A percentile compares a stretch with the other conserved stretches of the same genome.
Evolutionary conservation across 1,284 basidiomycete genomes (phyloP).

Genomic region (Ganoderma sinense): DNA sequence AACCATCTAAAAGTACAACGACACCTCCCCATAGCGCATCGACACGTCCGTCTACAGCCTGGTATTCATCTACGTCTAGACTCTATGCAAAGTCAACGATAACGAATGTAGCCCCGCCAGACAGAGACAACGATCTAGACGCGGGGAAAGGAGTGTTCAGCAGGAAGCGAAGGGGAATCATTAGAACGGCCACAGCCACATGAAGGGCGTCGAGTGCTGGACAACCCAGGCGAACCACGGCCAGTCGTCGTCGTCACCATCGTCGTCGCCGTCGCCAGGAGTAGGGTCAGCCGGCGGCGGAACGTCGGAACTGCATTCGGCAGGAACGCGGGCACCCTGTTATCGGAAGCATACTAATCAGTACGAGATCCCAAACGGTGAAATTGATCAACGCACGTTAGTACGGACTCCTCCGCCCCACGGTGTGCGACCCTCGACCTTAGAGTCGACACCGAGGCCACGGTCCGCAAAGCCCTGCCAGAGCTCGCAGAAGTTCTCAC

Average conservation of each 20-base stretch:
- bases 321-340: conserved; percentile 19
- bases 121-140: background rate
- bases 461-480: conserved; percentile 88
- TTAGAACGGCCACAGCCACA: conserved; percentile 23
- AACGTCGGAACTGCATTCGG: conserved; percentile 21
- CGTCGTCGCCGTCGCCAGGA: conserved; percentile 22
- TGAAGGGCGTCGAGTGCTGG: conserved; percentile 23
- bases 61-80: conserved; percentile 5
- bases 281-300: conserved; percentile 19
- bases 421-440: conserved; percentile 82
- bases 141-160: background rate
- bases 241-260: conserved; percentile 27
- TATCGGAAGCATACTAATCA: background rate
- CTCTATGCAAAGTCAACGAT: background rate
- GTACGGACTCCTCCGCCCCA: conserved; percentile 91
- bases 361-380: background rate
- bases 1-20: conserved; percentile 14
- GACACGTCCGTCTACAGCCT: background rate
- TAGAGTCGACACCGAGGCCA: conserved; percentile 82
- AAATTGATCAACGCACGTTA: conserved; percentile 21
- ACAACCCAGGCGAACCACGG: conserved; percentile 27
- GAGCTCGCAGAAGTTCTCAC: conserved; percentile 91
- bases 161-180: background rate
- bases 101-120: background rate
- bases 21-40: background rate